Conservation (phyloP, 805 yeast species). For the Ogataea saltuana region DNA sequence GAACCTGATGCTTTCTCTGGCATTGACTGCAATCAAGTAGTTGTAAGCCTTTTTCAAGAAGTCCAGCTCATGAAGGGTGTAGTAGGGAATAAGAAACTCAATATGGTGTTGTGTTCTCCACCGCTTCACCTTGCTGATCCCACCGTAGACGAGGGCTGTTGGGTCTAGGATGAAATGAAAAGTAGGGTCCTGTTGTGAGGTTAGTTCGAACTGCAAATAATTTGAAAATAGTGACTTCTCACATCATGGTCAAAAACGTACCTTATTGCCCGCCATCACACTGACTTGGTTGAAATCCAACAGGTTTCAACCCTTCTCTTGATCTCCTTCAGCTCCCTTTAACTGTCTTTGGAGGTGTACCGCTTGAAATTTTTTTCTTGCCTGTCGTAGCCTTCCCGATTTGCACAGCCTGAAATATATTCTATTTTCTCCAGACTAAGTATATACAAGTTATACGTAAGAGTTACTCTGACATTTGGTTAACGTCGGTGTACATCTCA, state of each 20-base stretch:
- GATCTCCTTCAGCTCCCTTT: too few relatives aligned
- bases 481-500: constrained; percentile 23
- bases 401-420: too few relatives aligned
- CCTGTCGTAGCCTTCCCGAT: too few relatives aligned
- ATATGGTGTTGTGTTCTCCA: constrained; percentile 52
- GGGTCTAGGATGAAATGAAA: constrained; percentile 59
- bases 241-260: background rate
- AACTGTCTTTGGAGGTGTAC: too few relatives aligned
- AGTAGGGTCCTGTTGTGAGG: background rate
- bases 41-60: constrained; percentile 52
- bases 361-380: too few relatives aligned
- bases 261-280: constrained; percentile 4
- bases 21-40: constrained; percentile 59
- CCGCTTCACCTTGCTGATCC: constrained; percentile 63
- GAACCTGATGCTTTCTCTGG: constrained; percentile 62
- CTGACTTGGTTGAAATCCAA: too few relatives aligned
- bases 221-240: background rate
- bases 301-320: too few relatives aligned
- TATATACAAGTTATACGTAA: background rate
- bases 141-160: constrained; percentile 61
- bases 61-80: constrained; percentile 61
- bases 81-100: constrained; percentile 52
- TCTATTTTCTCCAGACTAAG: too few relatives aligned
- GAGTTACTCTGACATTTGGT: background rate
- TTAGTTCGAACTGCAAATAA: background rate